These are phyloP conservation scores for Leccinum uliginosum DNA, from an alignment of 768 basidiomycete species.

Conservation along the genomic window DNA sequence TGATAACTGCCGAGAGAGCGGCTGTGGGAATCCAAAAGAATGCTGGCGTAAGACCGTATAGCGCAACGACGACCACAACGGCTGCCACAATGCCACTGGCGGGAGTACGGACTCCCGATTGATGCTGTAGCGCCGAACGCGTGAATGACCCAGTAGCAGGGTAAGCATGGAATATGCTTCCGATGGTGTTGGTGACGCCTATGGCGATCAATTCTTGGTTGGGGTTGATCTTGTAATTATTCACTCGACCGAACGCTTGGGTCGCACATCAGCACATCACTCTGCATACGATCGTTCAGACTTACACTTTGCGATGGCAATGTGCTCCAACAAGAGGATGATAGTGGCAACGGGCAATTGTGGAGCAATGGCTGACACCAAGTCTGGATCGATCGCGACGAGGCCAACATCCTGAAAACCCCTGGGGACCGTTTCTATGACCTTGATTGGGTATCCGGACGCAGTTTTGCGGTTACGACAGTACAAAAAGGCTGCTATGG, in stretches of 20 bases:
- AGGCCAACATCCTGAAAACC: conserved; percentile 64
- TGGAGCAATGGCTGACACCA: conserved; percentile 65
- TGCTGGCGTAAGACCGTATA: conserved; percentile 91
- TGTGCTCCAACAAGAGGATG: conserved; percentile 90
- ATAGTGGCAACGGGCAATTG: conserved; percentile 84
- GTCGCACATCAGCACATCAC: conserved; percentile 8
- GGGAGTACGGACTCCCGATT: conserved; percentile 96
- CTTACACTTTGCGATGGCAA: conserved; percentile 92
- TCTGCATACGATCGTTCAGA: conserved; percentile 1
- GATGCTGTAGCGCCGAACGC: conserved; percentile 92
- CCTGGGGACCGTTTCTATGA: conserved; percentile 77
- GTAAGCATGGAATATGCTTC: conserved; percentile 86
- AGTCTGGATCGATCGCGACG: conserved; percentile 41
- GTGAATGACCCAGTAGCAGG: conserved; percentile 99
- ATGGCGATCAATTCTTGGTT: conserved; percentile 97
- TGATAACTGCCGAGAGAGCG: conserved; percentile 88
- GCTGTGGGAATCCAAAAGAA: conserved; percentile 88
- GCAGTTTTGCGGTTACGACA: conserved; percentile 55
- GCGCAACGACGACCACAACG: conserved; percentile 84
- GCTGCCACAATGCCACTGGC: conserved; percentile 82
- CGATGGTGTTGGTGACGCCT: conserved; percentile 92
- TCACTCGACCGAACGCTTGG: conserved; percentile 89
- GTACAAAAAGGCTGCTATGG: conserved; percentile 84
- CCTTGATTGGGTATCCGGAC: conserved; percentile 77
- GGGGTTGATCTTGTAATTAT: conserved; percentile 90